Conservation (phyloP, 106 monocot species). For the Phalaenopsis aphrodite region DNA sequence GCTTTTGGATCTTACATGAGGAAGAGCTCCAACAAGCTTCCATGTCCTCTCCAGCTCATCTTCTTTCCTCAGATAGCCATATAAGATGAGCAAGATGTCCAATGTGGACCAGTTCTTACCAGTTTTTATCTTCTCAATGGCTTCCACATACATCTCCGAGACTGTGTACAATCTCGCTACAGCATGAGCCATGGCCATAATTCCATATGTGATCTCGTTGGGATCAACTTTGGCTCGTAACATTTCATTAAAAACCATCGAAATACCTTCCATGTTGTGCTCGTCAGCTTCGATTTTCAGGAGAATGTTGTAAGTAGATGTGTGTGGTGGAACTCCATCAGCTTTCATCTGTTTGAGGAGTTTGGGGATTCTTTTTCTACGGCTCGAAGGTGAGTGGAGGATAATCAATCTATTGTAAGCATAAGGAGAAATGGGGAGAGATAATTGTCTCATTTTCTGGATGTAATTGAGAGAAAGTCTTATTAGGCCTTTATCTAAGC, state of each 20-base stretch:
- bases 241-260: slow-evolving; percentile 77
- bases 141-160: slow-evolving; percentile 61
- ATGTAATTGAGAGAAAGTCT: slow-evolving; percentile 73
- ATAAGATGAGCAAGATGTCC: slow-evolving; percentile 80
- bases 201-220: slow-evolving; percentile 86
- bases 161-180: slow-evolving; percentile 68
- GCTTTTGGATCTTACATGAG: slow-evolving; percentile 67
- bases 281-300: slow-evolving; percentile 76
- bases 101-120: slow-evolving; percentile 90
- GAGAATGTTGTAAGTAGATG: slow-evolving; percentile 91
- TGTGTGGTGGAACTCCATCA: slow-evolving; percentile 58
- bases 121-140: slow-evolving; percentile 52
- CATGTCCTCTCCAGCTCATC: slow-evolving; percentile 69
- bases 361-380: slow-evolving; percentile 58
- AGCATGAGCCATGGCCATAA: slow-evolving; percentile 82
- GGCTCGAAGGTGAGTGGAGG: slow-evolving; percentile 60
- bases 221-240: slow-evolving; percentile 52
- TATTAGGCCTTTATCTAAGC: slow-evolving; percentile 66
- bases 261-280: slow-evolving; percentile 66
- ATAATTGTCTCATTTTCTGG: slow-evolving; percentile 81
- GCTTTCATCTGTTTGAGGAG: slow-evolving; percentile 86
- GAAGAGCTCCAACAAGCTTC: slow-evolving; percentile 52
- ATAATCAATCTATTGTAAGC: slow-evolving; percentile 81
- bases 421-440: slow-evolving; percentile 67
- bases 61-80: slow-evolving; percentile 74